Conservation (phyloP, 495 filamentous ascomycete genomes). For the Cercophora samala region DNA sequence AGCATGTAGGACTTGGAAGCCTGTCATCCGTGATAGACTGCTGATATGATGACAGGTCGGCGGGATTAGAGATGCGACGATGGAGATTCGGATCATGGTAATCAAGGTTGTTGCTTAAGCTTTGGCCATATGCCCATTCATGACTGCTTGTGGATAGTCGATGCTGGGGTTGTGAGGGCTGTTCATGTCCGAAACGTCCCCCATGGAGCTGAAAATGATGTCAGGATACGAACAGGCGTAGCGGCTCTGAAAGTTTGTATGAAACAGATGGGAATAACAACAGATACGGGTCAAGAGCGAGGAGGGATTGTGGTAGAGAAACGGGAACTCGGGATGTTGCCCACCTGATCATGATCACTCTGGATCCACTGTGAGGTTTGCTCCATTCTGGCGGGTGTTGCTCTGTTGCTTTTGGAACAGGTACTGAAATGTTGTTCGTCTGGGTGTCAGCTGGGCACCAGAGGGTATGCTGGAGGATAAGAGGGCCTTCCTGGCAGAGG, state of each 20-base stretch:
- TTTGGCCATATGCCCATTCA: neutral
- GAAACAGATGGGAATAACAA: neutral
- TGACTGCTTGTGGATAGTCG: neutral
- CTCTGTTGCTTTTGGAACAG: neutral
- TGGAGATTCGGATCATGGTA: neutral
- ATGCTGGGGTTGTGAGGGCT: neutral
- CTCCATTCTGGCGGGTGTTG: neutral
- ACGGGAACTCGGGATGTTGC: neutral
- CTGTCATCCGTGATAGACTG: neutral
- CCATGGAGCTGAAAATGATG: neutral
- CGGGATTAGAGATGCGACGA: neutral
- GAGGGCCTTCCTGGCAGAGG: neutral
- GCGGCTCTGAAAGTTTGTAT: neutral
- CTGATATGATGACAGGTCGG: neutral
- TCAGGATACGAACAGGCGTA: neutral
- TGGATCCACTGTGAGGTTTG: neutral
- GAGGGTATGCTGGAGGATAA: neutral
- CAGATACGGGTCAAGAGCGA: neutral
- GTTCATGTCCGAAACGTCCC: neutral
- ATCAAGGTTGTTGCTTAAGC: neutral
- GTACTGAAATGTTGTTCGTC: neutral
- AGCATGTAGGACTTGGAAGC: constrained; percentile 10
- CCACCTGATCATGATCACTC: neutral
- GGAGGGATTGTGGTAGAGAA: neutral
- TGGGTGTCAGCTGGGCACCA: neutral